These are phyloP conservation scores for Russula virescens DNA, from an alignment of 768 basidiomycete species.

Conservation along the genomic window DNA sequence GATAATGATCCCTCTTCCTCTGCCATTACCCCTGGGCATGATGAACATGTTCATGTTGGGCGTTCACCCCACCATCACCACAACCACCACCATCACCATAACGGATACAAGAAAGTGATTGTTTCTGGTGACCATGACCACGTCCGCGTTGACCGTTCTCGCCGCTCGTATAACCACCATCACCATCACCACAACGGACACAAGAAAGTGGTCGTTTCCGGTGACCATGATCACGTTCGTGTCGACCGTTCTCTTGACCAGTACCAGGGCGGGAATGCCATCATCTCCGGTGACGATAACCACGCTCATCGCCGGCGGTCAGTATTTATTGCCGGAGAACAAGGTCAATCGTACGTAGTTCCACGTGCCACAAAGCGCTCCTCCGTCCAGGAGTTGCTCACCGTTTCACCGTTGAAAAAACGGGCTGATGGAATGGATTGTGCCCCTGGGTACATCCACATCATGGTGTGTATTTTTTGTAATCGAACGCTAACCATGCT, in stretches of 20 bases:
- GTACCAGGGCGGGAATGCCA: constrained; percentile 23
- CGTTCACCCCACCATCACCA: constrained; percentile 9
- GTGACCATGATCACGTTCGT: constrained; percentile 19
- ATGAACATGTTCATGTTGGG: constrained; percentile 13
- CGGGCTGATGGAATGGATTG: constrained; percentile 23
- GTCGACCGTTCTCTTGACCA: constrained; percentile 6
- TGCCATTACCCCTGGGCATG: background rate
- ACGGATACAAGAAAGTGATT: constrained; percentile 1
- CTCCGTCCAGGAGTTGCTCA: constrained; percentile 16
- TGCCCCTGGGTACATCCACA: constrained; percentile 41
- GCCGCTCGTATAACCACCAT: background rate
- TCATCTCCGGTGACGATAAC: constrained; percentile 26
- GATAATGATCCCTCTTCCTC: background rate
- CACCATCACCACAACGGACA: constrained; percentile 7
- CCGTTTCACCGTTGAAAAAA: background rate
- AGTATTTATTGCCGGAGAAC: constrained; percentile 22
- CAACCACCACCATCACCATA: constrained; percentile 9
- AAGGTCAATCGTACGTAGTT: constrained; percentile 23
- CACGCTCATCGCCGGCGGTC: constrained; percentile 24
- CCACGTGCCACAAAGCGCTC: constrained; percentile 20
- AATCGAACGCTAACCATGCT: constrained; percentile 11
- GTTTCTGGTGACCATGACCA: constrained; percentile 20
- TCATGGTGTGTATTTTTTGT: constrained; percentile 38
- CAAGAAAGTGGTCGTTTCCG: constrained; percentile 13
- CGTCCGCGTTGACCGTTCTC: constrained; percentile 11